Base-by-base conservation (phyloP, 2,329 filamentous ascomycete genomes). In the Alternaria rosae region DNA sequence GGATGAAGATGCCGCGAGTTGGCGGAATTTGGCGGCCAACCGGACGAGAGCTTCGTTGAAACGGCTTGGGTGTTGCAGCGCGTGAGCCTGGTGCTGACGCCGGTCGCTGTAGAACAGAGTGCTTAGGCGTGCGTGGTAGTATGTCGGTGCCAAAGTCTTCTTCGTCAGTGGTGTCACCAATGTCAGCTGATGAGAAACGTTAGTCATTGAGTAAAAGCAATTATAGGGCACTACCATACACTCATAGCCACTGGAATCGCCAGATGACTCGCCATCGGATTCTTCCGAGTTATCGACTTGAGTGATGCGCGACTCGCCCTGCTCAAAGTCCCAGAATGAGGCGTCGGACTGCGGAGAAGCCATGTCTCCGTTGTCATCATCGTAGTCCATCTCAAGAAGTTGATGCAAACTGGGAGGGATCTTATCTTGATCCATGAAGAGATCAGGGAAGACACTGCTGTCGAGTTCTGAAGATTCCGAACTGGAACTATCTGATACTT, bases 361-460 rank as follows among this genome's bases (percentile, higher is more conserved):
- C 21, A 85, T 87, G 61, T 84, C 84, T 5, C 84, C 88, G 35
- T 75, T 69, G 41, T 79, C 76, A 48, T 74, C 72, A 57, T 79
- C 75, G 59, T 74, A 69, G 26, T 78, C 76, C 65, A 87, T 85
- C 74, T 93, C 91, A 66, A 94, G 90, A 80, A 92, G 89, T 43
- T 87, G 86, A 66, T 91, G 90, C 72, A 94, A 88, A 54, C 85
- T 85, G 6, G 91, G 89, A 70, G 93, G 91, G 6, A 94, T 83
- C 15, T 87, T 85, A 73, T 88, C 90, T 78, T 93, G 91, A 52
- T 91, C 88, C 59, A 94, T 84, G 77, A 94, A 94, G 61, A 94
- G 89, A 74, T 93, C 89, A 1, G 91, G 90, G 64, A 92, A 92
- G 66, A 93, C 87, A 65, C 88, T 87, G 62, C 87, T 85, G 65